Evolutionary conservation across 2,329 filamentous ascomycete species (phyloP), one percentile per base, ranked within the genome.

Genomic region (Fusarium pininemorale): DNA sequence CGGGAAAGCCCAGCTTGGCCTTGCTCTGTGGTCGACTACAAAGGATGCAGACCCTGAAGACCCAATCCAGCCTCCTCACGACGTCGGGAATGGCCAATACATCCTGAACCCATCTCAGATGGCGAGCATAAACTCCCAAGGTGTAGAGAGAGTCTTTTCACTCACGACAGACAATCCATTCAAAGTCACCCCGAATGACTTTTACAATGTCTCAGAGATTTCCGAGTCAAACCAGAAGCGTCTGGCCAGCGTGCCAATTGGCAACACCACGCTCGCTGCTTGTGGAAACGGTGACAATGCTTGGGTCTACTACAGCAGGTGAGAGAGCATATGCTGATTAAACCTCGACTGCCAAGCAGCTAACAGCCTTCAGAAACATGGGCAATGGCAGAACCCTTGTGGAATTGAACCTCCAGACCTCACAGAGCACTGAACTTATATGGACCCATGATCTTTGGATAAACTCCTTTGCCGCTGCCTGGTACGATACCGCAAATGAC

Each of bases 161-260:
- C 42, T 63, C 0, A 63, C 60, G 6, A 63, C 51, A 8, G 28
- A 22, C 8, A 48, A 57, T 6, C 60, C 60, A 0, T 63, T 63
- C 16, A 63, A 57, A 14, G 41, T 63, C 15, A 63, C 41, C n/a
- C 13, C 6, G 2, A 3, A 47, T 10, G 48, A 63, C 11, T 1
- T 3, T 3, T 22, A 56, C 4, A 56, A 6, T 16, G 0, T 62
- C 0, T 47, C 51, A 1, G 60, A 63, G 12, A 15, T 63, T 18
- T 63, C 60, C 6, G 18, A 15, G 4, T 63, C 39, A 1, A 20
- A n/a, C 22, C 37, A 32, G n/a, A 54, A 14, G 2, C 1, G 1
- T 2, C 38, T 35, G 1, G 12, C 3, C 3, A 1, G 1, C 0
- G 18, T 63, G 12, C 0, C 0, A 0, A 48, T 63, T 26, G 51